Evolutionary conservation across 2,329 filamentous ascomycete genomes (phyloP).

Genomic region (Ascocoryne sarcoides): DNA sequence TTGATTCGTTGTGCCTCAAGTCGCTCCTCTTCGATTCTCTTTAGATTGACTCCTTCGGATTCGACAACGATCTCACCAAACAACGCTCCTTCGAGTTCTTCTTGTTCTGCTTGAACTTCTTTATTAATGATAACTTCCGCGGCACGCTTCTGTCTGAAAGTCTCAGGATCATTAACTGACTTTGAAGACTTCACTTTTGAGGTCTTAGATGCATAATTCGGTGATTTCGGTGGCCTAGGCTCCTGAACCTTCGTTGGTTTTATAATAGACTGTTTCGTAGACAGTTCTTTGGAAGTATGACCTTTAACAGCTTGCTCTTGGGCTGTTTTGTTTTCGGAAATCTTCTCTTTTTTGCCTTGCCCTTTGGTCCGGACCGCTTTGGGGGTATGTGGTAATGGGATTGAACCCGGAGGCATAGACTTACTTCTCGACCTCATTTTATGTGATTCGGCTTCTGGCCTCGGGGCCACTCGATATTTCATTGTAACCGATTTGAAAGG

Average conservation of each 20-base stretch:
- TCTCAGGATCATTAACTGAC: conserved; percentile 1
- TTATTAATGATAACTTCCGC: conserved; percentile 14
- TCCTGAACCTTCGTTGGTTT: no score
- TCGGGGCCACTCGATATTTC: conserved; percentile 29
- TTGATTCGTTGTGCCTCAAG: background rate
- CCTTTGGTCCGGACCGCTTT: no score
- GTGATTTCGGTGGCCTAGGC: no score
- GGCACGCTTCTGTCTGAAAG: conserved; percentile 8
- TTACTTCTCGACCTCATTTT: no score
- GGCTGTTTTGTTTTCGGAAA: no score
- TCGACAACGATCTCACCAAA: conserved; percentile 19
- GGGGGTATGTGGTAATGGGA: no score
- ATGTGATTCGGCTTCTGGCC: no score
- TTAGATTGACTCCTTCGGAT: conserved; percentile 3
- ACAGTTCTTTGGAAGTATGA: no score
- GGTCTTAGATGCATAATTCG: no score
- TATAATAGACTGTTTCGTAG: background rate
- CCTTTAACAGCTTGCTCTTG: no score
- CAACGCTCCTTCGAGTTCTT: conserved; percentile 8
- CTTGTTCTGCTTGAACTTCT: conserved; percentile 7
- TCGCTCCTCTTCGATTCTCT: background rate
- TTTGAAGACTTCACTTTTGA: background rate
- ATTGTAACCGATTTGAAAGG: conserved; percentile 31
- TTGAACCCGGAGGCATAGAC: no score
- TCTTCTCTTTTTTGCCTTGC: no score